Conservation (phyloP, 164 flowering plant genomes). For the Macadamia tetraphylla region DNA sequence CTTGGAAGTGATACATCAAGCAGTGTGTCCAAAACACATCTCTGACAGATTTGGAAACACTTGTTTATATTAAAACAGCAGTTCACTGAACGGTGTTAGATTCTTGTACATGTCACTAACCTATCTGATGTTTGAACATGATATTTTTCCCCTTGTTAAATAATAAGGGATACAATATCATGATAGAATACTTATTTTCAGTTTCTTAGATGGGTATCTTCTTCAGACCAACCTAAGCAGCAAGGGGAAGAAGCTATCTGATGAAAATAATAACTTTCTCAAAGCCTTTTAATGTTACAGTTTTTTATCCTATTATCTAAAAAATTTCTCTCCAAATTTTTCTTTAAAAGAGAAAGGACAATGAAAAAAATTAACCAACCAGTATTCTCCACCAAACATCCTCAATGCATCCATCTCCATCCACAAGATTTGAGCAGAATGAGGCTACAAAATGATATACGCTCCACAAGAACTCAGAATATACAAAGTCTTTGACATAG, state of each 20-base stretch:
- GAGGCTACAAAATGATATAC: slow-evolving; percentile 7
- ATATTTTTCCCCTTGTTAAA: slow-evolving; percentile 4
- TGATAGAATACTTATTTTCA: neutral
- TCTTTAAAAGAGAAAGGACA: slow-evolving; percentile 1
- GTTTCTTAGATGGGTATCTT: neutral
- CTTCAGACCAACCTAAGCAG: neutral
- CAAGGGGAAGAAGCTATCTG: slow-evolving; percentile 8
- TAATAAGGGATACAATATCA: neutral
- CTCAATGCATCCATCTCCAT: slow-evolving; percentile 6
- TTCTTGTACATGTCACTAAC: neutral
- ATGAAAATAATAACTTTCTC: slow-evolving; percentile 1
- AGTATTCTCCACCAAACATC: slow-evolving; percentile 13
- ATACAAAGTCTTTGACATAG: slow-evolving; percentile 9
- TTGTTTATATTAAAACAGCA: neutral
- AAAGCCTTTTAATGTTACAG: neutral
- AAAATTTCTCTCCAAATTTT: neutral
- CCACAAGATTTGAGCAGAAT: slow-evolving; percentile 4
- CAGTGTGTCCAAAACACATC: neutral
- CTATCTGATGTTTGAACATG: slow-evolving; percentile 6
- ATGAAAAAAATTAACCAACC: slow-evolving; percentile 14
- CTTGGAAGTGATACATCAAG: neutral
- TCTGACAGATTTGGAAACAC: slow-evolving; percentile 2
- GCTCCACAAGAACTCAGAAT: slow-evolving; percentile 14
- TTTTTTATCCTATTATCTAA: neutral
- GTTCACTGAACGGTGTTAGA: neutral